phyloP scores from a whole-genome alignment of 495 filamentous ascomycete species.

The Extremus antarcticus region DNA sequence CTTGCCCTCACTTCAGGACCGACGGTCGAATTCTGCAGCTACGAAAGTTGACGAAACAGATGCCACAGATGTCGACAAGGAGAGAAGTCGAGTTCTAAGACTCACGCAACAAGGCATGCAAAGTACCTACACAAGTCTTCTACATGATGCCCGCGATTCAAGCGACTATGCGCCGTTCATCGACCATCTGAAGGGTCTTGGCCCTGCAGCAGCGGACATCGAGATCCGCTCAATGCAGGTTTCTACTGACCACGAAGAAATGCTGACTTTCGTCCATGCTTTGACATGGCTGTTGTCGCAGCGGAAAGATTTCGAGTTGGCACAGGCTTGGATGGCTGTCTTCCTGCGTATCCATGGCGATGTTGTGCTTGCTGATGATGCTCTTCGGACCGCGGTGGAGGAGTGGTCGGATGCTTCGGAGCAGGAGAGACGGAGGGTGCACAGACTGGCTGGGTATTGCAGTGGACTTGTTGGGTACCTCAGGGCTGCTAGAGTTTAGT shows the following conservation, averaged over 20 bases:
- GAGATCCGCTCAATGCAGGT: slow-evolving; percentile 71
- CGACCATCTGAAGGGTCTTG: slow-evolving; percentile 62
- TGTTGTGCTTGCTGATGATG: slow-evolving; percentile 31
- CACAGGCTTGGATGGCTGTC: slow-evolving; percentile 93
- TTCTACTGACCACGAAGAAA: slow-evolving; percentile 36
- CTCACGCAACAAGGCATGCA: slow-evolving; percentile 4
- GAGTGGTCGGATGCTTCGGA: slow-evolving; percentile 37
- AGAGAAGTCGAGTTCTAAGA: slow-evolving; percentile 43
- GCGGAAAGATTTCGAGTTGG: slow-evolving; percentile 77
- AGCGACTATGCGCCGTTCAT: slow-evolving; percentile 46
- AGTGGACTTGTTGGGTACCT: slow-evolving; percentile 82
- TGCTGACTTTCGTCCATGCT: slow-evolving; percentile 60
- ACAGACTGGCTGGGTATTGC: slow-evolving; percentile 72
- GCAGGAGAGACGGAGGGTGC: slow-evolving; percentile 56
- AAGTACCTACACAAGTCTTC: slow-evolving; percentile 48
- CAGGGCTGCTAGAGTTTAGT: slow-evolving; percentile 41
- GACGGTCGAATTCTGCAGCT: slow-evolving; percentile 10
- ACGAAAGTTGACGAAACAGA: slow-evolving; percentile 15
- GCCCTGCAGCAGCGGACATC: slow-evolving; percentile 68
- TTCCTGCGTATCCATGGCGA: slow-evolving; percentile 70
- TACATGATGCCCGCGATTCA: slow-evolving; percentile 38
- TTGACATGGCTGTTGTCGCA: slow-evolving; percentile 55
- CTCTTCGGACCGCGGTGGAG: slow-evolving; percentile 35
- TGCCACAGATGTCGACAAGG: slow-evolving; percentile 31
- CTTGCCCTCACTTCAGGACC: slow-evolving; percentile 52